Conservation (phyloP, 257 asterid genomes). For the Nicotiana knightiana region DNA sequence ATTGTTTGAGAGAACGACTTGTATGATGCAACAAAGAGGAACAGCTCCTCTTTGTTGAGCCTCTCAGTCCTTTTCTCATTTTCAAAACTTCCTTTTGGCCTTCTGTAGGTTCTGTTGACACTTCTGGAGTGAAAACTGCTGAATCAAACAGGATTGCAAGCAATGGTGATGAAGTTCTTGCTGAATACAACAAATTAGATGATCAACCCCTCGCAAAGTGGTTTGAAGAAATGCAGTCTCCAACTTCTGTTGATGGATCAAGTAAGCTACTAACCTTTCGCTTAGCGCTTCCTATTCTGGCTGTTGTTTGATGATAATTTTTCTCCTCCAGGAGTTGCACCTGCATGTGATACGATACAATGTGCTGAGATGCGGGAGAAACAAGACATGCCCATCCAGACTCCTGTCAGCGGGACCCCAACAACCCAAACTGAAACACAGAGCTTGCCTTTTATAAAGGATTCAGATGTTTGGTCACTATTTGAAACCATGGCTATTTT, state of each 20-base stretch:
- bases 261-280: constrained; percentile 26
- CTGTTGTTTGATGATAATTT: not conserved
- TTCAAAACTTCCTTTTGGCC: constrained; percentile 11
- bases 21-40: not conserved
- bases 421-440: constrained; percentile 20
- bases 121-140: constrained; percentile 18
- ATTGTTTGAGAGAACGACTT: not conserved
- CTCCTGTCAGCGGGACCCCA: not conserved
- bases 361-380: constrained; percentile 20
- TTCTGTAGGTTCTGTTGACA: constrained; percentile 30
- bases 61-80: not conserved
- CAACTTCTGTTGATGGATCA: constrained; percentile 31
- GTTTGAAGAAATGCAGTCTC: constrained; percentile 44
- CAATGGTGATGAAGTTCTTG: constrained; percentile 15
- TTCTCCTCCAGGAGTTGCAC: constrained; percentile 29
- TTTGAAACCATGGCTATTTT: constrained; percentile 70
- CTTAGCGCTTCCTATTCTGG: not conserved
- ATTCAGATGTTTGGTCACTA: constrained; percentile 50
- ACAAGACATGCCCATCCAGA: constrained; percentile 12
- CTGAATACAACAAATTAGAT: constrained; percentile 32
- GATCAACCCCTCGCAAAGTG: constrained; percentile 63
- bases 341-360: constrained; percentile 22
- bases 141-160: constrained; percentile 14
- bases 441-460: constrained; percentile 60
- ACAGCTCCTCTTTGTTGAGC: not conserved